phyloP scores from a whole-genome alignment of 192 early-diverging fungal species.

The Allomyces macrogynus region DNA sequence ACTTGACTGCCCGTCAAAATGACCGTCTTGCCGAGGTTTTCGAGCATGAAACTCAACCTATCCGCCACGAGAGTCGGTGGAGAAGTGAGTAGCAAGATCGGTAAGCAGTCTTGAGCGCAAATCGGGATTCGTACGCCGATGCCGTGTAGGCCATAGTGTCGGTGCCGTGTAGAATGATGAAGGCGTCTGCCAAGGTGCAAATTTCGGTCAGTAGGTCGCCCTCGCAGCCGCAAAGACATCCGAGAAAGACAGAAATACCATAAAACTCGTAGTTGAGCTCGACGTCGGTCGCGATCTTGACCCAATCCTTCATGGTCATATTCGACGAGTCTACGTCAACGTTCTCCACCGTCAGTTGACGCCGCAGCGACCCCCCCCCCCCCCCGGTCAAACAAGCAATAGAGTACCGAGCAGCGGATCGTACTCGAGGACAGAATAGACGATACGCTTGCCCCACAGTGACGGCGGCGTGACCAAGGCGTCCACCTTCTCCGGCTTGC shows the following conservation, averaged over 20 bases:
- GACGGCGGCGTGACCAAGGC: conserved; percentile 72
- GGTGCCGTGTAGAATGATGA: conserved; percentile 85
- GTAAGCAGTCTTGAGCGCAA: conserved; percentile 1
- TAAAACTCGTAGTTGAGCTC: conserved; percentile 80
- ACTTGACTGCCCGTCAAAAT: conserved; percentile 96
- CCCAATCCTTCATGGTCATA: conserved; percentile 86
- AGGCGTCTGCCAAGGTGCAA: conserved; percentile 30
- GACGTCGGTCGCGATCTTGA: conserved; percentile 85
- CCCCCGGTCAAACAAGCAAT: background rate
- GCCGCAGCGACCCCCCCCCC: background rate
- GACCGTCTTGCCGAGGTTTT: conserved; percentile 88
- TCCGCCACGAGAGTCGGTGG: conserved; percentile 14
- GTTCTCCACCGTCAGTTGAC: too few species aligned
- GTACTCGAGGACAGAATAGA: conserved; percentile 90
- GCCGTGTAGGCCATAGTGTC: conserved; percentile 83
- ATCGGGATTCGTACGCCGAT: conserved; percentile 17
- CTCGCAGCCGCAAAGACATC: background rate
- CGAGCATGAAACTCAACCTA: conserved; percentile 79
- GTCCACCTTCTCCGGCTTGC: background rate
- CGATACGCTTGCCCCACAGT: conserved; percentile 75
- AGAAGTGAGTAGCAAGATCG: conserved; percentile 19
- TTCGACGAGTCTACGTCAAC: conserved; percentile 59
- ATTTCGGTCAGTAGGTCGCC: too few species aligned
- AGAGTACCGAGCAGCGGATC: conserved; percentile 45
- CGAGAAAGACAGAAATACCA: conserved; percentile 8